A percentile compares a stretch with the other conserved stretches of the same genome.
phyloP scores from a whole-genome alignment of 1,284 basidiomycete genomes.

The Thelephora terrestris region DNA sequence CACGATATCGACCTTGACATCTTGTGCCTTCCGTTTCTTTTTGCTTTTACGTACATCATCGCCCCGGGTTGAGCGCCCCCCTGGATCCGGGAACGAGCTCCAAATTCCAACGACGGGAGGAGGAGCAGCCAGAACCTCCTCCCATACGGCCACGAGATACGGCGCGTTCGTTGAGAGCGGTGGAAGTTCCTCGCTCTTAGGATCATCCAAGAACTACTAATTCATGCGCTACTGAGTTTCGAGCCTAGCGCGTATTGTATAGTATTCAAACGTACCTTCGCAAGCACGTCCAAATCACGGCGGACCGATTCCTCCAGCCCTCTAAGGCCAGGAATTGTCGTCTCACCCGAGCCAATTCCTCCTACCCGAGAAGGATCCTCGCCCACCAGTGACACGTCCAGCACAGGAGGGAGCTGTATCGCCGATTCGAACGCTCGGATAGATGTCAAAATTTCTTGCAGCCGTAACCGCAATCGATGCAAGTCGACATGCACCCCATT shows the following conservation, averaged over 20 bases:
- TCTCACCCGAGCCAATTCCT: conserved; percentile 18
- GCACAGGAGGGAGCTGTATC: conserved; percentile 1
- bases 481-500: too few relatives aligned
- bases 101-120: conserved; percentile 50
- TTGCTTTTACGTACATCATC: background rate
- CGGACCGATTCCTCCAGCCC: conserved; percentile 35
- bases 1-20: conserved; percentile 72
- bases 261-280: conserved; percentile 32
- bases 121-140: conserved; percentile 53
- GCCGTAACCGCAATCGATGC: too few relatives aligned
- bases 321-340: conserved; percentile 39
- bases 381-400: conserved; percentile 1
- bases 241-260: background rate
- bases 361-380: background rate
- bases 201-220: conserved; percentile 54
- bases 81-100: conserved; percentile 31
- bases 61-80: conserved; percentile 12
- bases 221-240: conserved; percentile 2
- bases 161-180: conserved; percentile 63
- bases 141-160: conserved; percentile 69
- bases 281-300: conserved; percentile 40
- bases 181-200: conserved; percentile 30
- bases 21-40: conserved; percentile 23
- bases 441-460: too few relatives aligned
- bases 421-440: background rate